Base-by-base conservation (phyloP, 305 asterid genomes). In the Fraxinus floribunda region DNA sequence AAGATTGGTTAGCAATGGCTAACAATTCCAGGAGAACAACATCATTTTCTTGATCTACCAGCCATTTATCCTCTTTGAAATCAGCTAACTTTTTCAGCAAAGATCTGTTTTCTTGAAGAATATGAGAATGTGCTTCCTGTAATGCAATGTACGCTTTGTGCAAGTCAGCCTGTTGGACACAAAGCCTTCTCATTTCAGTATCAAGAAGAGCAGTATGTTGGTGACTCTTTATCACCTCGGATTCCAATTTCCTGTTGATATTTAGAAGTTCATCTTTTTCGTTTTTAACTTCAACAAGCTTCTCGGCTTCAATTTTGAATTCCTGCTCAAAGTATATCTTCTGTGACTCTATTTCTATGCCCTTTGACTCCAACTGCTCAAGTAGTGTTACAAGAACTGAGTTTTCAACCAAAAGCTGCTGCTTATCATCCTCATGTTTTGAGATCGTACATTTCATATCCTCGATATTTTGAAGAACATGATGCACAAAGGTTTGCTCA, bases 311-410 rank as follows among this genome's bases (percentile, higher is more conserved):
- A 76, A 36, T 77, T 80, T 84, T 77, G 79, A 91, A 78, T 87
- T 92, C 95, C 64, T 87, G 29, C 83, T 95, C 92, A 85, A 94
- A 60, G 83, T 57, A 71, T 36, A 72, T 57, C 87, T 89, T 93
- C 83, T 89, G 90, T 3, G 86, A 81, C 84, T 93, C 94, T 8
- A 93, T 84, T 80, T 93, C 92, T 18, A 82, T 79, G 68, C 93
- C 91, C 86, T 93, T 95, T 4, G 93, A 87, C 83, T 92, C 91
- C 91, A 94, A 85, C 89, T 92, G 97, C 89, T 90, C 85, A 15
- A 96, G 88, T 62, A 93, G 87, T 78, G 97, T 91, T 57, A 88
- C 52, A 22, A 96, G 92, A 87, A 96, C 95, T 0, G 95, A 87
- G 81, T 96, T 96, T 87, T 96, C 98, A 68, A 96, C 90, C 84